phyloP scores from a whole-genome alignment of 495 filamentous ascomycete species.

The Hypoxylon rickii region DNA sequence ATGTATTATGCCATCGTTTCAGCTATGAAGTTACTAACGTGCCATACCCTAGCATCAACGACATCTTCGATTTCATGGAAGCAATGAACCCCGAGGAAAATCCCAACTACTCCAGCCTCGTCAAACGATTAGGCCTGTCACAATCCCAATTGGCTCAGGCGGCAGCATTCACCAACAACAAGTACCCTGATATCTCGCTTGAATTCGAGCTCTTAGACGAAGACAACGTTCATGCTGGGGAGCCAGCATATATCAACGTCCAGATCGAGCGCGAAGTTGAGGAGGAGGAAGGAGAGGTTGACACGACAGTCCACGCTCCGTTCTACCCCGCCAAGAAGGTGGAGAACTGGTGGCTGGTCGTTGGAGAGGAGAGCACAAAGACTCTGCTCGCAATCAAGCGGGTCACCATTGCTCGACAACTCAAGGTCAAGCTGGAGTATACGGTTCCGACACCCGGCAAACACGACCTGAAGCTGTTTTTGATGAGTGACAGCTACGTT shows the following conservation, averaged over 20 bases:
- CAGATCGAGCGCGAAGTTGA: conserved; percentile 85
- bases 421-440: conserved; percentile 84
- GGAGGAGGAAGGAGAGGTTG: conserved; percentile 67
- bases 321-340: conserved; percentile 93
- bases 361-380: conserved; percentile 87
- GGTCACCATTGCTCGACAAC: conserved; percentile 77
- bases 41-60: conserved; percentile 64
- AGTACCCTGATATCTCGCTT: conserved; percentile 92
- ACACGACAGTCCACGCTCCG: conserved; percentile 88
- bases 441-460: conserved; percentile 82
- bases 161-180: conserved; percentile 94
- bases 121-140: conserved; percentile 77
- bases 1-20: conserved; percentile 45
- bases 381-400: conserved; percentile 90
- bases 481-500: conserved; percentile 98
- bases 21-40: conserved; percentile 43
- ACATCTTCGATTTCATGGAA: conserved; percentile 98
- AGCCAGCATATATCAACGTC: conserved; percentile 82
- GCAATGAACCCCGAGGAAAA: conserved; percentile 96
- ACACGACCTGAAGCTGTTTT: conserved; percentile 85
- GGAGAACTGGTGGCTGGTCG: conserved; percentile 97
- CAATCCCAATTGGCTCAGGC: conserved; percentile 83
- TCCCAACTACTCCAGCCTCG: conserved; percentile 70
- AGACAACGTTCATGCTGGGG: conserved; percentile 76
- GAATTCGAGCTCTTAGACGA: conserved; percentile 84